Conservation (phyloP, 1,284 basidiomycete species). For the Vanrija pseudolonga region DNA sequence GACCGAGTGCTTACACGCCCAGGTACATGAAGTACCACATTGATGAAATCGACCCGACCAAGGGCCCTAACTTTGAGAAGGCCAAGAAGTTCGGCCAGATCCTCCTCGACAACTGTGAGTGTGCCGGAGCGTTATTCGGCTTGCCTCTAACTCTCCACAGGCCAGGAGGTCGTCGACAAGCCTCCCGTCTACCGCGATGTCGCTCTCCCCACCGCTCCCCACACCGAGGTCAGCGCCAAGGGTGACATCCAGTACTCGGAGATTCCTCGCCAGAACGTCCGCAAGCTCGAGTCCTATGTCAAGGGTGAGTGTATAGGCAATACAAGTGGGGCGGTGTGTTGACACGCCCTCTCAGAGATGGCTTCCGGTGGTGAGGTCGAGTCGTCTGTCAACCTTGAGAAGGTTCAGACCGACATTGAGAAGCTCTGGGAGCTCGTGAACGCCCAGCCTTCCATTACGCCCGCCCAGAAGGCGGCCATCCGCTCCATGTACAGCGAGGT, state of each 20-base stretch:
- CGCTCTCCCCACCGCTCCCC: slow-evolving; percentile 95
- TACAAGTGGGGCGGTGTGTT: neutral
- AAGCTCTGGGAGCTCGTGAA: slow-evolving; percentile 98
- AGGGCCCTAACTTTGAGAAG: slow-evolving; percentile 85
- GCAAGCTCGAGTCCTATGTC: slow-evolving; percentile 96
- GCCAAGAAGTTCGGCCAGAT: slow-evolving; percentile 97
- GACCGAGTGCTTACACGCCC: slow-evolving; percentile 12
- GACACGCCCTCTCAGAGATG: slow-evolving; percentile 64
- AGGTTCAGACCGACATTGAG: slow-evolving; percentile 91
- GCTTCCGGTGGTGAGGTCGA: slow-evolving; percentile 85
- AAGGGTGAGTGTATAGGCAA: slow-evolving; percentile 52
- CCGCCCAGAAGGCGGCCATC: slow-evolving; percentile 96
- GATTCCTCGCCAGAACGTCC: slow-evolving; percentile 88
- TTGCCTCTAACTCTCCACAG: slow-evolving; percentile 11
- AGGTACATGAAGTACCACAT: slow-evolving; percentile 95
- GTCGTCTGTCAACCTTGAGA: slow-evolving; percentile 82
- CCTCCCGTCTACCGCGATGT: slow-evolving; percentile 58
- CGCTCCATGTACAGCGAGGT: slow-evolving; percentile 95
- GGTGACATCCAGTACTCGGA: slow-evolving; percentile 95
- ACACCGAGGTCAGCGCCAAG: slow-evolving; percentile 86
- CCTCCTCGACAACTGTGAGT: slow-evolving; percentile 75
- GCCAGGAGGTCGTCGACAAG: slow-evolving; percentile 42
- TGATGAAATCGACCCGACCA: slow-evolving; percentile 71
- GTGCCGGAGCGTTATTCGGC: neutral
- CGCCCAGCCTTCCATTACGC: slow-evolving; percentile 91